Evolutionary conservation across 2,329 filamentous ascomycete species (phyloP).

Genomic region (Hortaea werneckii): DNA sequence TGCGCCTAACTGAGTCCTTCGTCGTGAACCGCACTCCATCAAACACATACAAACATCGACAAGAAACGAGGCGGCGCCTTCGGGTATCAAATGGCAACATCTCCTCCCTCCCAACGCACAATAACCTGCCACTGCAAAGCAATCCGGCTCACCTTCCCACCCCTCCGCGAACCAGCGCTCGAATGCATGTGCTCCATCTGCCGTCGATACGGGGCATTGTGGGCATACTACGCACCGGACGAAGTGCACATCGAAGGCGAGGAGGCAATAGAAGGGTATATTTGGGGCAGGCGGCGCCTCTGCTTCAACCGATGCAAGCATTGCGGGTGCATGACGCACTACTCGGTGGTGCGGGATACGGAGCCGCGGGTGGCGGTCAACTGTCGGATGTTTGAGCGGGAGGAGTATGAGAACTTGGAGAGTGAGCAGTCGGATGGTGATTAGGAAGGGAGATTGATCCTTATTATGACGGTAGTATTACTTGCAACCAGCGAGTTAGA

Average conservation of each 20-base stretch:
- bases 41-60: too few relatives aligned
- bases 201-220: conserved; percentile 23
- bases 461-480: too few relatives aligned
- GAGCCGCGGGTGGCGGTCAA: conserved; percentile 6
- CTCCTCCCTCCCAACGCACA: background rate
- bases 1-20: too few relatives aligned
- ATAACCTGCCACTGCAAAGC: conserved; percentile 22
- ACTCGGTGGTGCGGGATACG: conserved; percentile 4
- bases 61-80: too few relatives aligned
- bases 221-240: conserved; percentile 21
- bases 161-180: conserved; percentile 13
- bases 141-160: conserved; percentile 19
- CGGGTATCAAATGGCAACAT: background rate
- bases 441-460: background rate
- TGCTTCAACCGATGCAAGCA: conserved; percentile 12
- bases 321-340: conserved; percentile 12
- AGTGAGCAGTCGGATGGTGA: conserved; percentile 8
- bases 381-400: conserved; percentile 8
- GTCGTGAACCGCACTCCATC: too few relatives aligned
- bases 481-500: too few relatives aligned
- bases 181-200: conserved; percentile 23
- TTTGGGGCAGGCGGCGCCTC: conserved; percentile 7
- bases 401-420: conserved; percentile 4
- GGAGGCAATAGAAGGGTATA: conserved; percentile 5
- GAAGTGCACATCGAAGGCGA: conserved; percentile 11